phyloP scores from a whole-genome alignment of 164 flowering plant genomes.

The Stephania yunnanensis region DNA sequence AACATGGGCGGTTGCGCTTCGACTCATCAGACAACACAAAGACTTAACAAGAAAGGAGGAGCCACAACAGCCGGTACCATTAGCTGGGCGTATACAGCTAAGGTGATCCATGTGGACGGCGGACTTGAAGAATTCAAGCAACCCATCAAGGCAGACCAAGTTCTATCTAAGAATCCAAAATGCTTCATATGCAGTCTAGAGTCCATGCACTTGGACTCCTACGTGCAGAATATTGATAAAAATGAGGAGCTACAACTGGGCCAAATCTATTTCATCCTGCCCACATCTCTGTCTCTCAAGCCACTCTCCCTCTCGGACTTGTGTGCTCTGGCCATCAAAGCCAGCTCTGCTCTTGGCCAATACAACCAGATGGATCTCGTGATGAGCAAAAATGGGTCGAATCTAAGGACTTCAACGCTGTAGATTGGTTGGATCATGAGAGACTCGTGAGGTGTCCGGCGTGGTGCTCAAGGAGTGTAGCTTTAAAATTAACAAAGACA shows the following conservation, averaged over 20 bases:
- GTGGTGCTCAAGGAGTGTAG: conserved; percentile 5
- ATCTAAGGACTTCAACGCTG: not conserved
- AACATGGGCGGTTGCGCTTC: conserved; percentile 44
- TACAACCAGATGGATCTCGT: not conserved
- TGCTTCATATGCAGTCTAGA: conserved; percentile 59
- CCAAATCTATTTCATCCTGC: conserved; percentile 58
- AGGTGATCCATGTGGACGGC: conserved; percentile 45
- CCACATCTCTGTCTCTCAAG: conserved; percentile 25
- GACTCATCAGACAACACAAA: conserved; percentile 16
- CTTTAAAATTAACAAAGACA: not conserved
- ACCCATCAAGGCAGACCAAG: conserved; percentile 27
- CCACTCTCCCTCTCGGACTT: conserved; percentile 46
- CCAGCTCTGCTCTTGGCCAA: conserved; percentile 30
- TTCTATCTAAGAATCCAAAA: conserved; percentile 38
- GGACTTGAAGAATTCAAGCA: conserved; percentile 39
- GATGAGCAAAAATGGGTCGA: not conserved
- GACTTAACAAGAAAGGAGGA: not conserved
- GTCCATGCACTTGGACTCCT: conserved; percentile 33
- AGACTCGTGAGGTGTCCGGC: not conserved
- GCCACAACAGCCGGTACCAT: not conserved
- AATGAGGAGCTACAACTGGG: conserved; percentile 42
- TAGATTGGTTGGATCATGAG: conserved; percentile 6
- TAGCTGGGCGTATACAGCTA: conserved; percentile 20
- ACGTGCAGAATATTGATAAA: conserved; percentile 25
- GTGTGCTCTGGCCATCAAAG: conserved; percentile 53